A percentile compares a stretch with the other conserved stretches of the same genome.
Conservation (phyloP, 73 alveolate species). For the Symbiodinium natans region DNA sequence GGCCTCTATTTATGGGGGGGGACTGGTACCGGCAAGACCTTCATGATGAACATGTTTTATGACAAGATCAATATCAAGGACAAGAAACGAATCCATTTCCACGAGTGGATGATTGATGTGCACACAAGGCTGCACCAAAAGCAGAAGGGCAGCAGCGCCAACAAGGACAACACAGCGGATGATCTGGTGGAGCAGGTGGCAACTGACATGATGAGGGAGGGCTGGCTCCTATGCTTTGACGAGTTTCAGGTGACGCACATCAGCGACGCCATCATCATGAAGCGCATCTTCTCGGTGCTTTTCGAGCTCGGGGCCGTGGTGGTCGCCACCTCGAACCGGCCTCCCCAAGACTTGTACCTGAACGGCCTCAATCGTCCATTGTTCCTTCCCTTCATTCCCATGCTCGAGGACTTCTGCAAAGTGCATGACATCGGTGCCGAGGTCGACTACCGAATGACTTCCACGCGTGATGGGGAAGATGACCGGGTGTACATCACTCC, state of each 20-base stretch:
- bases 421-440: slow-evolving; percentile 88
- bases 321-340: slow-evolving; percentile 91
- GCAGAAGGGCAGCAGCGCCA: slow-evolving; percentile 95
- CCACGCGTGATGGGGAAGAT: slow-evolving; percentile 60
- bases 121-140: slow-evolving; percentile 95
- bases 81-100: slow-evolving; percentile 97
- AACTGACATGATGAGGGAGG: slow-evolving; percentile 87
- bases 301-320: slow-evolving; percentile 91
- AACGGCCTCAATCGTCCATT: slow-evolving; percentile 86
- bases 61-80: slow-evolving; percentile 94
- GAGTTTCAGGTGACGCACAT: slow-evolving; percentile 92
- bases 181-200: slow-evolving; percentile 93
- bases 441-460: slow-evolving; percentile 84
- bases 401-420: slow-evolving; percentile 67
- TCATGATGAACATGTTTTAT: slow-evolving; percentile 97
- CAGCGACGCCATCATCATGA: slow-evolving; percentile 92
- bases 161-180: slow-evolving; percentile 58
- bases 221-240: slow-evolving; percentile 83
- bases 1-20: slow-evolving; percentile 93
- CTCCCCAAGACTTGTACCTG: slow-evolving; percentile 86
- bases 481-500: slow-evolving; percentile 8
- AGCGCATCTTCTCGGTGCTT: slow-evolving; percentile 76
- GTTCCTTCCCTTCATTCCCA: slow-evolving; percentile 86
- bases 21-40: slow-evolving; percentile 96
- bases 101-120: slow-evolving; percentile 98